Base-by-base conservation (phyloP, 2,329 filamentous ascomycete genomes). In the Trichoderma pleuroti region DNA sequence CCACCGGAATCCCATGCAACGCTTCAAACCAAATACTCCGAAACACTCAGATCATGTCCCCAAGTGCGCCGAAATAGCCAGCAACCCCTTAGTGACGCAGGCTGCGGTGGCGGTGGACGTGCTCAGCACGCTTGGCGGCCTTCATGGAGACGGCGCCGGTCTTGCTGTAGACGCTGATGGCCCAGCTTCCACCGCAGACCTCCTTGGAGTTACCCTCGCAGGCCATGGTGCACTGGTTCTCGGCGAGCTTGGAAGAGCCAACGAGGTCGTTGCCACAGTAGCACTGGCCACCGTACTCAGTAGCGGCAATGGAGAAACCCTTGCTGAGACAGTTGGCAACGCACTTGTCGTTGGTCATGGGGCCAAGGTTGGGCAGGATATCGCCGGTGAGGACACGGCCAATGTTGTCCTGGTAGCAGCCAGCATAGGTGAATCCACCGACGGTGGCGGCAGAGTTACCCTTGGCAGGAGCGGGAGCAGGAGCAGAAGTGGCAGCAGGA, bases 261-360 rank as follows among this genome's bases (percentile, higher is more conserved):
- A 72, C 66, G 28, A 78, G 74, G 30, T 75, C 73, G 69, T 80
- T 77, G 61, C 81, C 84, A 74, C 86, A 89, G 79, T 83, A 88
- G 78, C 87, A 89, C 76, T 88, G 83, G n/a, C 79, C 78, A 26
- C 78, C 80, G 73, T 84, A 86, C 76, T 88, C 85, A 1, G 86
- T 79, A 8, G 86, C 86, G 8, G 86, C 85, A 56, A 85, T 80
- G 8, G 74, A 74, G 75, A 80, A 85, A 18, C 82, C 81, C 14
- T 78, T 76, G 8, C 70, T 73, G 9, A 82, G 77, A 77, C 87
- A 89, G 76, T 85, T 83, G 6, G 79, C 76, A 62, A 86, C 80
- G 74, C 87, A 88, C 26, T 81, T 82, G 62, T 80, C 81, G 76
- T 80, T 82, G 73, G 78, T 82, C 75, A 85, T 80, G 61, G 74